Evolutionary conservation across 345 rosid species (phyloP), one percentile per base, ranked within the genome.

Genomic region (Populus euphratica): DNA sequence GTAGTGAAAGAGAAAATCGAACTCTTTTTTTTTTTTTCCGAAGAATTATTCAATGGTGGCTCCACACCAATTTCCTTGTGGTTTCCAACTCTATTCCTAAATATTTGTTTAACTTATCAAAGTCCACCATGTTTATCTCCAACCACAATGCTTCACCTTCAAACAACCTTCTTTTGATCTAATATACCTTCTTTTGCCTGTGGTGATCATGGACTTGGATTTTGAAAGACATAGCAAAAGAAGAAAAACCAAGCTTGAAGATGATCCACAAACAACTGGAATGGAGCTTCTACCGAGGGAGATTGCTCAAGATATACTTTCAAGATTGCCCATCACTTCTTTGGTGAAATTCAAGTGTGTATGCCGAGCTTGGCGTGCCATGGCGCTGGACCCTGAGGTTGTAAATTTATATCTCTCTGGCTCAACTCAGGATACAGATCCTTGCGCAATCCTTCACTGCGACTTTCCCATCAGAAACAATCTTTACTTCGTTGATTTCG

Each of bases 221-320:
- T 36, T 20, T 38, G 80, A 76, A 72, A 77, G 52, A 39, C 72
- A 70, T 25, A 50, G 14, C n/a, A 76, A 80, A 36, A 87, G 77
- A 65, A 83, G 79, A 44, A 87, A 81, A 69, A 77, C 54, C 73
- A 31, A 36, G 27, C 70, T 21, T 33, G 83, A 68, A 41, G 64
- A 75, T 39, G 78, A 73, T 13, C 18, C 73, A 64, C 25, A 79
- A 41, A 8, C 59, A 25, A 79, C 78, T 2, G 81, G 80, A 50
- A 68, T 91, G 79, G 92, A 91, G 36, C 56, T 61, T 64, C 90
- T 91, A 29, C 98, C 98, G 1, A 72, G 72, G 13, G 98, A 93
- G 67, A 85, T 93, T 62, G 29, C 85, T 14, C 23, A 86, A 11
- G 93, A 90, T 70, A 91, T 93, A 73, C 86, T 93, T 5, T 89